A percentile compares a stretch with the other conserved stretches of the same genome.
Conservation (phyloP, 441 rosid genomes). For the Corymbia citriodora region DNA sequence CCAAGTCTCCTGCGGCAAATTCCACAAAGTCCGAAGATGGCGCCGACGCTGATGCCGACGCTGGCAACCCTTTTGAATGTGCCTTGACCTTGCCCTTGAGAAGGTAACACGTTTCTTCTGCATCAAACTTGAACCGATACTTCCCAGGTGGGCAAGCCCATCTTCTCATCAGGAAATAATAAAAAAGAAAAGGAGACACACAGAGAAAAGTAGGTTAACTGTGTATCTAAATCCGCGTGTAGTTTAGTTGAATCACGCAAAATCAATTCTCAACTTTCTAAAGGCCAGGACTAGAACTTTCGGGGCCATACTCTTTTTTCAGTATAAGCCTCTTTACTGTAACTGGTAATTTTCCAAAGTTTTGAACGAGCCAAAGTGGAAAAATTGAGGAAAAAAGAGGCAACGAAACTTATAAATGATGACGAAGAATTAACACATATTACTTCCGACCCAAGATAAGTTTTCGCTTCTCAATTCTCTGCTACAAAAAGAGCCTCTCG, state of each 20-base stretch:
- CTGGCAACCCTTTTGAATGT: not conserved
- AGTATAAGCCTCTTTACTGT: not conserved
- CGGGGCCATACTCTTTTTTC: not conserved
- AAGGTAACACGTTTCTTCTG: conserved; percentile 86
- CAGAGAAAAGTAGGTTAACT: not conserved
- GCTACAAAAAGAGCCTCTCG: not conserved
- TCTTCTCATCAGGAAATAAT: conserved; percentile 20
- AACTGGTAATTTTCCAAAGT: not conserved
- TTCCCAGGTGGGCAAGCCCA: conserved; percentile 95
- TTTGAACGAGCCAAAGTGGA: not conserved
- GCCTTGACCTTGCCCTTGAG: conserved; percentile 21
- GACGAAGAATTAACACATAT: not conserved
- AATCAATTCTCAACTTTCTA: not conserved
- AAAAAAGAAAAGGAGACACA: not conserved
- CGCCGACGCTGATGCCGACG: not conserved
- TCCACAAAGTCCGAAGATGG: not conserved
- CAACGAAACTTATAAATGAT: not conserved
- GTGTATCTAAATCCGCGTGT: not conserved
- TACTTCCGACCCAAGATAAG: not conserved
- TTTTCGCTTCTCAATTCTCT: not conserved
- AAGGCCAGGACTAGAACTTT: not conserved
- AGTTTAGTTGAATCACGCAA: not conserved
- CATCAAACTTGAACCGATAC: conserved; percentile 78
- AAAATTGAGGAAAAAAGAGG: not conserved
- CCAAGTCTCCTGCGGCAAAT: conserved; percentile 5